phyloP scores from a whole-genome alignment of 805 yeast genomes.

The Hanseniaspora clermontiae region DNA sequence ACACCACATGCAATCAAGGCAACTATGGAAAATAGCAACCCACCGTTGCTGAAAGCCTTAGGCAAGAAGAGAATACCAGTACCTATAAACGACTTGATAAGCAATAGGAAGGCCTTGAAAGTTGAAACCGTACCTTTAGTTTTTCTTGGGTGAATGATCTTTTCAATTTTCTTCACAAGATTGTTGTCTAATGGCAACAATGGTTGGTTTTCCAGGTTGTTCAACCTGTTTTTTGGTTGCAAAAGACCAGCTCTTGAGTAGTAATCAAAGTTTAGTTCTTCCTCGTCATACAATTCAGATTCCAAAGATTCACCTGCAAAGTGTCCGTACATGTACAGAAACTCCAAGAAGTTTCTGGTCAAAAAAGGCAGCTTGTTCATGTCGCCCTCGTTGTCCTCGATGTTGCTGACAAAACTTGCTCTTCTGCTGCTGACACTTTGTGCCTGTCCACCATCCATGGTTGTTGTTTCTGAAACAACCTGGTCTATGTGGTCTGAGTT shows the following conservation, averaged over 20 bases:
- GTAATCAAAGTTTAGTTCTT: conserved; percentile 19
- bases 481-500: background rate
- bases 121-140: conserved; percentile 60
- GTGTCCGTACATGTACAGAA: conserved; percentile 67
- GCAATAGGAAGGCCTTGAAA: conserved; percentile 53
- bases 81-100: conserved; percentile 65
- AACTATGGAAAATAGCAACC: conserved; percentile 43
- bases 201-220: conserved; percentile 8
- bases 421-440: background rate
- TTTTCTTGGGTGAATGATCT: conserved; percentile 17
- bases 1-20: conserved; percentile 49
- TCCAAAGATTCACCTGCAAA: conserved; percentile 77
- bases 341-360: conserved; percentile 64
- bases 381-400: conserved; percentile 19
- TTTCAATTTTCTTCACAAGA: conserved; percentile 13
- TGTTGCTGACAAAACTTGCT: conserved; percentile 13
- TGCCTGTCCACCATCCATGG: conserved; percentile 6
- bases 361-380: conserved; percentile 35
- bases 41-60: conserved; percentile 61
- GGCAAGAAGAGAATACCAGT: conserved; percentile 66
- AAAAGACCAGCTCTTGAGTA: conserved; percentile 20
- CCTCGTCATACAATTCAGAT: conserved; percentile 37
- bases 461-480: background rate
- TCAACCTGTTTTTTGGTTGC: conserved; percentile 4
- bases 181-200: conserved; percentile 10